A percentile compares a stretch with the other conserved stretches of the same genome.
Conservation (phyloP, 495 filamentous ascomycete species). For the Acidomyces sp. region DNA sequence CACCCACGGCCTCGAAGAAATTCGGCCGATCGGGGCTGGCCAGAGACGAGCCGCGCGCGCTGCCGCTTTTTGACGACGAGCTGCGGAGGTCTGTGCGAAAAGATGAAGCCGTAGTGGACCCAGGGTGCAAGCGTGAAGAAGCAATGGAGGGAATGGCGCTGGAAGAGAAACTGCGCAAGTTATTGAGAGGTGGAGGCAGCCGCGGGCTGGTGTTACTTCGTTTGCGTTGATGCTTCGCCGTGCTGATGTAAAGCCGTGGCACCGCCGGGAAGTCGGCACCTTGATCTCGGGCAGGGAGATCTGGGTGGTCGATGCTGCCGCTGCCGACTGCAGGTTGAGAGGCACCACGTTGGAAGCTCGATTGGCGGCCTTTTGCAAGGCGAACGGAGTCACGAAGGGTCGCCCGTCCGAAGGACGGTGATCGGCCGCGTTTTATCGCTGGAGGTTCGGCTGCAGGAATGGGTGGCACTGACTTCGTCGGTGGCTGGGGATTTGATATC, state of each 20-base stretch:
- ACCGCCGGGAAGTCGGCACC: slow-evolving; percentile 73
- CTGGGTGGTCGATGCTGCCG: slow-evolving; percentile 1
- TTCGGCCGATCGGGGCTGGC: slow-evolving; percentile 31
- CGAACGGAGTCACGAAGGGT: slow-evolving; percentile 85
- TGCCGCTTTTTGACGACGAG: slow-evolving; percentile 17
- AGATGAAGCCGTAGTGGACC: slow-evolving; percentile 4
- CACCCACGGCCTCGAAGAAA: slow-evolving; percentile 70
- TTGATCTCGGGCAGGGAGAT: slow-evolving; percentile 23
- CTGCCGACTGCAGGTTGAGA: slow-evolving; percentile 12
- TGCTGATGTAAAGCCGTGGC: slow-evolving; percentile 49
- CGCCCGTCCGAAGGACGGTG: slow-evolving; percentile 39
- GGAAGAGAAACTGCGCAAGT: slow-evolving; percentile 23
- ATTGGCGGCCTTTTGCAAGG: slow-evolving; percentile 60
- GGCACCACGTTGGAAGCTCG: slow-evolving; percentile 1
- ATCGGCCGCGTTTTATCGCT: slow-evolving; percentile 33
- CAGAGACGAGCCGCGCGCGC: slow-evolving; percentile 19
- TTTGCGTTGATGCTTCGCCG: slow-evolving; percentile 55
- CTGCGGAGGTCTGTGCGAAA: slow-evolving; percentile 16
- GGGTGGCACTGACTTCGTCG: not conserved
- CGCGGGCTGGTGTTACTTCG: slow-evolving; percentile 50
- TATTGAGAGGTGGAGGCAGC: slow-evolving; percentile 18
- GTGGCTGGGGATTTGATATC: slow-evolving; percentile 2
- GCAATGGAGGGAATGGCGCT: slow-evolving; percentile 21
- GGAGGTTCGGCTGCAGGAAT: slow-evolving; percentile 31
- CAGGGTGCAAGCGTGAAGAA: slow-evolving; percentile 6